Conservation (phyloP, 169 alveolate genomes). For the Ichthyophthirius multifiliis region DNA sequence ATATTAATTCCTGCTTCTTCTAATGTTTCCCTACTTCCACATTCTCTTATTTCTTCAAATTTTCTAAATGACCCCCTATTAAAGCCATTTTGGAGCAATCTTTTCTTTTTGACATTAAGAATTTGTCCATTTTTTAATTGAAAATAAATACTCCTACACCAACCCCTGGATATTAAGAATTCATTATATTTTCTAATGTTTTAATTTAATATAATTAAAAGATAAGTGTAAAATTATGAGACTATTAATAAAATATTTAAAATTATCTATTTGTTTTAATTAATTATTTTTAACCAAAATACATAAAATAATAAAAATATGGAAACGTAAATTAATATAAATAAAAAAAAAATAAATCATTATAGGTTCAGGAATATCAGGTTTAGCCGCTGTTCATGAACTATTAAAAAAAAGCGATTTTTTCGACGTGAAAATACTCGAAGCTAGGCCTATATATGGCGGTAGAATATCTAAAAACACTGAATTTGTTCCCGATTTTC, state of each 20-base stretch:
- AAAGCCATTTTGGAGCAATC: not conserved
- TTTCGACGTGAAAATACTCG: not conserved
- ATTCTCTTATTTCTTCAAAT: not conserved
- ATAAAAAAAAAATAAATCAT: no score
- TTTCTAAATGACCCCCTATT: slow-evolving; percentile 11
- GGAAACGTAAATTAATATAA: no score
- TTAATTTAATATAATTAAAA: no score
- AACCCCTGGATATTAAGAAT: no score
- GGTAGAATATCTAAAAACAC: not conserved
- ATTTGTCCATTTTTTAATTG: not conserved
- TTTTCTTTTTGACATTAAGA: slow-evolving; percentile 5
- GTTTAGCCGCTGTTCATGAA: not conserved
- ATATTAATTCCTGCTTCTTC: slow-evolving; percentile 7
- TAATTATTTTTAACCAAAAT: no score
- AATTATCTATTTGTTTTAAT: no score
- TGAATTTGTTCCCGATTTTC: not conserved
- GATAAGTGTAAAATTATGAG: no score
- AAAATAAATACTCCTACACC: not conserved
- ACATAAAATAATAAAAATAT: no score
- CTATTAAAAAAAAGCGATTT: not conserved
- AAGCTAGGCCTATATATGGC: not conserved
- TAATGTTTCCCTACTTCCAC: not conserved
- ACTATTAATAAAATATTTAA: no score
- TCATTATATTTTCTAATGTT: no score
- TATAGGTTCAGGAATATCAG: not conserved